These are phyloP conservation scores for Paramecium tetraurelia DNA, from an alignment of 73 alveolate species.

Conservation along the genomic window DNA sequence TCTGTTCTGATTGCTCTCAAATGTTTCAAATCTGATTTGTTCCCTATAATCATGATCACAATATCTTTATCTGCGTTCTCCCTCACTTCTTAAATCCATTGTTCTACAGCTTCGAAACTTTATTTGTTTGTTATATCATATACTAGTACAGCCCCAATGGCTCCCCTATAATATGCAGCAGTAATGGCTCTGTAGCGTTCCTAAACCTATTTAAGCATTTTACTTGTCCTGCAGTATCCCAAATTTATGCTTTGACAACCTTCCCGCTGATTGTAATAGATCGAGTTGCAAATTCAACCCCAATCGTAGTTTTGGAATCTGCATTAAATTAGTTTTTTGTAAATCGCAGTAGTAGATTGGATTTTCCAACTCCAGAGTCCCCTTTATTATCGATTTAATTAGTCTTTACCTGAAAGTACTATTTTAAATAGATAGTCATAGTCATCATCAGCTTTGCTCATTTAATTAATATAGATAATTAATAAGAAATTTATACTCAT, in stretches of 20 bases:
- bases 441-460: slow-evolving; percentile 58
- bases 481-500: background rate
- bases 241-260: slow-evolving; percentile 69
- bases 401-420: slow-evolving; percentile 51
- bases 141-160: slow-evolving; percentile 81
- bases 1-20: slow-evolving; percentile 82
- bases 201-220: background rate
- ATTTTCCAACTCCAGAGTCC: slow-evolving; percentile 87
- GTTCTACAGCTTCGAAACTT: slow-evolving; percentile 71
- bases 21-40: slow-evolving; percentile 81
- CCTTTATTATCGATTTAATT: slow-evolving; percentile 53
- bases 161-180: slow-evolving; percentile 77
- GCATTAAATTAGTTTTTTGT: slow-evolving; percentile 69
- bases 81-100: slow-evolving; percentile 79
- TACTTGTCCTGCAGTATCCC: slow-evolving; percentile 86
- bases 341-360: slow-evolving; percentile 76
- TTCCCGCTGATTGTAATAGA: slow-evolving; percentile 50
- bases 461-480: background rate
- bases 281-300: slow-evolving; percentile 77
- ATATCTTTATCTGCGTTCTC: slow-evolving; percentile 81
- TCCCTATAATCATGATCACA: slow-evolving; percentile 79
- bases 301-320: slow-evolving; percentile 79
- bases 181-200: slow-evolving; percentile 79
- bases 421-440: slow-evolving; percentile 68
- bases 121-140: slow-evolving; percentile 76